Base-by-base conservation (phyloP, 169 alveolate species). In the Babesia gibsoni region DNA sequence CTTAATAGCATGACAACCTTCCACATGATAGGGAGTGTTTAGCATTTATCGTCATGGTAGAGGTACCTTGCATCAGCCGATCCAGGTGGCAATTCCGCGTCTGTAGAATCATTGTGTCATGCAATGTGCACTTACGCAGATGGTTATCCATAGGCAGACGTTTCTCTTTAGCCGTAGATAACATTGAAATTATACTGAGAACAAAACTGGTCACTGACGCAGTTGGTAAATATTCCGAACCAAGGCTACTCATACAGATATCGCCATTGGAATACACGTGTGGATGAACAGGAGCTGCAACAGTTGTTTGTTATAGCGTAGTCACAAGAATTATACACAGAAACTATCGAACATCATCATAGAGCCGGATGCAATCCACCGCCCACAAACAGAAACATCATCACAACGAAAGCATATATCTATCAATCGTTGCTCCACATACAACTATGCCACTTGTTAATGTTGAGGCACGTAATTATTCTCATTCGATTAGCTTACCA, bases 231-330 rank as follows among this genome's bases (percentile, higher is more conserved):
- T 91, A 91, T 74, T 91, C 95, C 29, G 86, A 64, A 33, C 95
- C 94, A 42, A 91, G 73, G 49, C 87, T 59, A 49, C 91, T 89
- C 70, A 91, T 57, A 53, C 95, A 91, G 35, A 91, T 86, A 54
- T 89, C 94, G 22, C 95, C 95, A 70, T 91, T 91, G 36, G 94
- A 78, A 83, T 91, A 91, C 42, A 91, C 93, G 73, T 91, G 95
- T 5, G 91, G 77, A 53, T 89, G 94, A 14, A 73, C 86, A 22
- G 95, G 94, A 37, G 94, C 93, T 79, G 89, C 70, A 41, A 37
- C 18, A 32, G 29, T 56, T 56, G n/a, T 12, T 20, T 4, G 52
- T 14, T 33, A 16, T 18, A n/a, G n/a, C n/a, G n/a, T n/a, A n/a
- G n/a, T n/a, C n/a, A n/a, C n/a, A n/a, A n/a, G n/a, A n/a, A n/a